Conservation (phyloP, 176 grass and related monocot species). For the Zea mays region DNA sequence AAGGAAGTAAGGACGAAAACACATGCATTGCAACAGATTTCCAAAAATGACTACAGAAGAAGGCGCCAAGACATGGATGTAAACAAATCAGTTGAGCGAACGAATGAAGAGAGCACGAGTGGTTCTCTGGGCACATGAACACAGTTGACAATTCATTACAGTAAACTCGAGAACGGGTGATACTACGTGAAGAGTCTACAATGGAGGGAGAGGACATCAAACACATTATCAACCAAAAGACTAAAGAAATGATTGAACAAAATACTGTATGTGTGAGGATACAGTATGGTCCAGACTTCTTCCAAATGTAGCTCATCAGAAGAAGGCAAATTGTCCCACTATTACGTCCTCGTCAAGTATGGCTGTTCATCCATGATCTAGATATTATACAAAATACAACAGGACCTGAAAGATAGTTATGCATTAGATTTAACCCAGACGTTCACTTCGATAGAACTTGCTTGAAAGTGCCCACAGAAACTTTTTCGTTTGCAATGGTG, state of each 20-base stretch:
- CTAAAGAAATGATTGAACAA: slow-evolving; percentile 47
- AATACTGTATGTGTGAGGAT: slow-evolving; percentile 53
- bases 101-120: background rate
- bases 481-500: background rate
- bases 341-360: slow-evolving; percentile 44
- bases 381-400: slow-evolving; percentile 45
- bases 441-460: background rate
- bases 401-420: slow-evolving; percentile 40
- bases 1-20: background rate
- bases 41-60: background rate
- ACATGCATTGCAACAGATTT: background rate
- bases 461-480: background rate
- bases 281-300: slow-evolving; percentile 49
- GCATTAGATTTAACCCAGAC: slow-evolving; percentile 8
- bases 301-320: background rate
- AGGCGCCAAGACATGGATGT: slow-evolving; percentile 7
- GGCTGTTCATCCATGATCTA: slow-evolving; percentile 35
- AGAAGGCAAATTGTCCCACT: slow-evolving; percentile 37
- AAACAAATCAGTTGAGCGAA: background rate
- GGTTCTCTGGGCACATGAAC: slow-evolving; percentile 1
- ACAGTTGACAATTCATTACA: slow-evolving; percentile 35
- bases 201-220: background rate
- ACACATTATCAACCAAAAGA: slow-evolving; percentile 57
- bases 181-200: slow-evolving; percentile 42
- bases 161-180: slow-evolving; percentile 13